Conservation (phyloP, 2,329 filamentous ascomycete species). For the Penicillium brasilianum region DNA sequence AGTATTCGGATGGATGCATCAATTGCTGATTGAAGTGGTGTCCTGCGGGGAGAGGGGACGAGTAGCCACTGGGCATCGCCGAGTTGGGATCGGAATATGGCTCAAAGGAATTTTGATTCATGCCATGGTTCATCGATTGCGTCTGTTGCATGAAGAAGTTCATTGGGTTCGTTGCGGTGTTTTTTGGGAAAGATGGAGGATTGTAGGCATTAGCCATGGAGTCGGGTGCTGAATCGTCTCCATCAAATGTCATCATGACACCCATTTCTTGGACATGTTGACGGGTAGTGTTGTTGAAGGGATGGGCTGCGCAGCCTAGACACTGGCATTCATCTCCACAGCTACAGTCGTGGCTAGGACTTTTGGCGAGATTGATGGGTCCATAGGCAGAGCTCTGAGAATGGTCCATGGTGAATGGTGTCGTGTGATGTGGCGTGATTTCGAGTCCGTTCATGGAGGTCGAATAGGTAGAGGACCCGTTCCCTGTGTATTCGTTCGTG, state of each 20-base stretch:
- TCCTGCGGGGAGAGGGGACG: constrained; percentile 32
- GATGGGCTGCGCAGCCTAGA: constrained; percentile 52
- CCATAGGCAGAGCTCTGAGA: constrained; percentile 19
- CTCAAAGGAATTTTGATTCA: constrained; percentile 25
- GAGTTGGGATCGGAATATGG: constrained; percentile 31
- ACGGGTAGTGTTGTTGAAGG: constrained; percentile 53
- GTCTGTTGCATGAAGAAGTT: constrained; percentile 27
- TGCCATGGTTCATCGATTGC: constrained; percentile 20
- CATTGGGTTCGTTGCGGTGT: constrained; percentile 21
- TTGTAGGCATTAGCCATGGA: constrained; percentile 26
- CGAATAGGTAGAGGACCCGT: constrained; percentile 21
- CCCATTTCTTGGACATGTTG: constrained; percentile 55
- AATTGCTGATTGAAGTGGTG: constrained; percentile 35
- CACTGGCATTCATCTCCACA: constrained; percentile 55
- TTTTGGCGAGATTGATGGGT: constrained; percentile 16
- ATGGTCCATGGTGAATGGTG: constrained; percentile 17
- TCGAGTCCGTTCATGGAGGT: constrained; percentile 25
- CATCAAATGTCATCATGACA: constrained; percentile 45
- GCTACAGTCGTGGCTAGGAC: constrained; percentile 44
- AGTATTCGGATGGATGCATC: constrained; percentile 51
- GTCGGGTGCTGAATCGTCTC: constrained; percentile 33
- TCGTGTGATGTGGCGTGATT: constrained; percentile 25
- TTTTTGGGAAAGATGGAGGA: constrained; percentile 27
- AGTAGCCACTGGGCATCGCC: constrained; percentile 30
- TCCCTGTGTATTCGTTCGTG: constrained; percentile 24